Base-by-base conservation (phyloP, 495 filamentous ascomycete species). In the Amphirosellinia nigrospora region DNA sequence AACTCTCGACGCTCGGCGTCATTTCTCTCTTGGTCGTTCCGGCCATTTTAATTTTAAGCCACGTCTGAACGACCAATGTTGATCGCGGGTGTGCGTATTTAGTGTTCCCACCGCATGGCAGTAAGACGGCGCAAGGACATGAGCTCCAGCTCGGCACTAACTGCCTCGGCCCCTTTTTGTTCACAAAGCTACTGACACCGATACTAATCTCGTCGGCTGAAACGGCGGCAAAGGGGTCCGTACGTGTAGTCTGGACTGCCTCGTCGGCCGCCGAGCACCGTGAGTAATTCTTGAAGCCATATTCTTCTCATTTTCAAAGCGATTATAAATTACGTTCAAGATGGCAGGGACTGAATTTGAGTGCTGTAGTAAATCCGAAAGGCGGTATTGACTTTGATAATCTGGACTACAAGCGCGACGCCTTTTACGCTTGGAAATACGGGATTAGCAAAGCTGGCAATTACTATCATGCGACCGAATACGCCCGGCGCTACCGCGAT, bases 181-280 rank as follows among this genome's bases (percentile, higher is more conserved):
- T 85, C 38, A 80, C 79, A 0, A 72, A 80, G 59, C 71, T 84
- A 28, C 82, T 89, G 0, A 76, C 77, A 13, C 86, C 86, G 0
- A 78, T 81, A 0, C 64, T 77, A 21, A 53, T 69, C 5, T 26
- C 45, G 2, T 77, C 77, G n/a, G 75, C 73, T 6, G 65, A 38
- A 23, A 80, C 74, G 43, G 34, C 59, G 0, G 61, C 58, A 7
- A 74, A 73, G 5, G 71, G 78, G 45, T 78, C 56, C 53, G 82
- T 86, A 2, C 73, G 85, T 7, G 78, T 86, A 4, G 77, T 82
- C 23, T 88, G 86, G 84, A 77, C 80, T n/a, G 53, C 69, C 10
- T 79, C 77, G 3, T 74, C 74, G 23, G 77, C 72, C 45, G 76
- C 74, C 28, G 79, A 79, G 36, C 8, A 68, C 0, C 53, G n/a